These are phyloP conservation scores for Asterochloris erici DNA, from an alignment of 139 green algal genomes.

Conservation along the genomic window DNA sequence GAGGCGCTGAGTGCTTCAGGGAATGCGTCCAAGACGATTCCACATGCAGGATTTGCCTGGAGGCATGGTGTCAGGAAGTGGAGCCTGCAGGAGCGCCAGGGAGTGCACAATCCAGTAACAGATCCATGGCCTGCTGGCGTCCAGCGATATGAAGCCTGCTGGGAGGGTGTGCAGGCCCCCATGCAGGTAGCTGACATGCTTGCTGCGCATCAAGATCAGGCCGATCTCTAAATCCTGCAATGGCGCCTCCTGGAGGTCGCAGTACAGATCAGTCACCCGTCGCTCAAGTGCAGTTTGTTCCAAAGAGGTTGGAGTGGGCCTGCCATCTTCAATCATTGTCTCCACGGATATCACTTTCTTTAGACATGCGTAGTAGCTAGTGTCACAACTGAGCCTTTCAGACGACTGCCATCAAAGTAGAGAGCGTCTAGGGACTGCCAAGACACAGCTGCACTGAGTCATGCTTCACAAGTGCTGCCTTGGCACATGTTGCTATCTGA, in stretches of 20 bases:
- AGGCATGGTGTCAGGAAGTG: conserved; percentile 5
- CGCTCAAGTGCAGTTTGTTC: conserved; percentile 56
- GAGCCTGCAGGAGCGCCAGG: conserved; percentile 72
- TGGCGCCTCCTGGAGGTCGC: conserved; percentile 20
- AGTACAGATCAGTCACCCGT: conserved; percentile 32
- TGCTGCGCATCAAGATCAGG: conserved; percentile 46
- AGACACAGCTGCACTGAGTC: too few relatives aligned
- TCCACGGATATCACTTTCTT: background rate
- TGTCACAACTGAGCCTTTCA: too few relatives aligned
- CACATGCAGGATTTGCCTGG: too few relatives aligned
- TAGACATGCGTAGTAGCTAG: too few relatives aligned
- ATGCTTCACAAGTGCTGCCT: too few relatives aligned
- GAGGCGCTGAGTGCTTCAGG: too few relatives aligned
- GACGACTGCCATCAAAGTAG: too few relatives aligned
- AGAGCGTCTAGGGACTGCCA: too few relatives aligned
- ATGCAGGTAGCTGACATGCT: conserved; percentile 60
- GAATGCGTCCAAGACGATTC: too few relatives aligned
- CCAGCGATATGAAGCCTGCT: conserved; percentile 62
- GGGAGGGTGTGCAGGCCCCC: conserved; percentile 50
- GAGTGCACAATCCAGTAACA: conserved; percentile 89
- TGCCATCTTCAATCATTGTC: conserved; percentile 22
- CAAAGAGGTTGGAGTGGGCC: background rate
- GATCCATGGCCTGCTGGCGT: conserved; percentile 87
- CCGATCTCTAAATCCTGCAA: conserved; percentile 11
- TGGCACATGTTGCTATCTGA: too few relatives aligned